Base-by-base conservation (phyloP, 2,329 filamentous ascomycete genomes). In the Botrytis aclada region DNA sequence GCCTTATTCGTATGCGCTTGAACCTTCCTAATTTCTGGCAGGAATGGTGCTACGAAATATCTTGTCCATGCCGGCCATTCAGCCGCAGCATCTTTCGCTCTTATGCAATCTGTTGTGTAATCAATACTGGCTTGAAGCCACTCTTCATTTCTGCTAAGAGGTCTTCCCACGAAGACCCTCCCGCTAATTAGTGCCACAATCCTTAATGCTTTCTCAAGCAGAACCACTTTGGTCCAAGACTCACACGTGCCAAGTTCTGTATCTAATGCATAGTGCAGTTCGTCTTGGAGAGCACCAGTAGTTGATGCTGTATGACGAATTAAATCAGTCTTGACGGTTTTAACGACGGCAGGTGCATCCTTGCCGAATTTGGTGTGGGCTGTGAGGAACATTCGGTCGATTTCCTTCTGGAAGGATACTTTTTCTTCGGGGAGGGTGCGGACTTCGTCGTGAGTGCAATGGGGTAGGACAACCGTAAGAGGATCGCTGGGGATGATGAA, bases 201-300 rank as follows among this genome's bases (percentile, higher is more conserved):
- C 3, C 22, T 41, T 20, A 70, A 8, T 47, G 61, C 6, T 34
- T 70, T 70, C 12, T 41, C 5, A n/a, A n/a, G 37, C 39, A 70
- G 43, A n/a, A 45, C 14, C 22, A 70, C 56, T 34, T 34, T 43
- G 16, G 22, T 70, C 56, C 67, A 70, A 69, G 83, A 82, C 9
- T 76, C 61, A 45, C 74, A 74, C 1, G 61, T 9, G 7, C 78
- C 78, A n/a, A 80, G n/a, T 60, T 77, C 77, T 25, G 74, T 72
- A n/a, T 78, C 70, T 16, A 78, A 39, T 1, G 72, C 73, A 69
- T 76, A 78, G 25, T 56, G 45, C 14, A 77, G 62, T 64, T 80
- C 79, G n/a, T 79, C 78, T 75, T 79, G 75, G 1, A 80, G 61
- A 34, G 71, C 70, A 62, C 71, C 63, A 0, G 79, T 51, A 22